Conservation (phyloP, 495 filamentous ascomycete species). For the Talaromyces trachyspermus region DNA sequence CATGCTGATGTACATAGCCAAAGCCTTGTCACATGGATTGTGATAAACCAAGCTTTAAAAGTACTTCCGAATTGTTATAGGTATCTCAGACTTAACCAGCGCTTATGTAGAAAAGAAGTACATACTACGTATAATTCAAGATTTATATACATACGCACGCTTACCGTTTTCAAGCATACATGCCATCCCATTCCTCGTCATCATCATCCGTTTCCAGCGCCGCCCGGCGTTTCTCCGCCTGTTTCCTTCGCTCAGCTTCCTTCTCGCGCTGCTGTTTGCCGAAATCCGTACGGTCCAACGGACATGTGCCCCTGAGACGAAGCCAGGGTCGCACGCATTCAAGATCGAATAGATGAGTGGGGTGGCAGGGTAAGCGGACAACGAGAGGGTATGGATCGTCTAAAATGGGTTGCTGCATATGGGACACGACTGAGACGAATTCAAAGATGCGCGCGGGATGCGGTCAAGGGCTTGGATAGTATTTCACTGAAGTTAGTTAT, state of each 20-base stretch:
- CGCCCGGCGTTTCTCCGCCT: constrained; percentile 30
- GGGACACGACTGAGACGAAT: constrained; percentile 63
- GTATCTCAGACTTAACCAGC: too few species aligned
- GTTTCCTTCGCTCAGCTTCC: constrained; percentile 41
- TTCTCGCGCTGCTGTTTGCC: constrained; percentile 64
- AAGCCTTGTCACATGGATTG: neutral
- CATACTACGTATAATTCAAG: neutral
- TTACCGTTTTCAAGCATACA: constrained; percentile 53
- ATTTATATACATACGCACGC: neutral
- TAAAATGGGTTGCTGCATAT: constrained; percentile 82
- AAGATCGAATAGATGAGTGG: constrained; percentile 77
- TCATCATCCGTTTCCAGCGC: constrained; percentile 40
- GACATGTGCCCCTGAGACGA: constrained; percentile 80
- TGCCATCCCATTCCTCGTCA: constrained; percentile 60
- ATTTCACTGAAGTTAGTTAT: neutral
- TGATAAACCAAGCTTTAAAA: too few species aligned
- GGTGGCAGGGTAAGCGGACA: constrained; percentile 78
- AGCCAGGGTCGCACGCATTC: constrained; percentile 96
- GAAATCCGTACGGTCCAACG: constrained; percentile 74
- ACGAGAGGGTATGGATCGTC: constrained; percentile 76
- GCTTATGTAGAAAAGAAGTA: too few species aligned
- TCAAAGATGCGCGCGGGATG: constrained; percentile 61
- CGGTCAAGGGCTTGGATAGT: constrained; percentile 60
- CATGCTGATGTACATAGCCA: constrained; percentile 1
- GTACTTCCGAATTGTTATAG: too few species aligned